Evolutionary conservation across 495 filamentous ascomycete species (phyloP).

Genomic region (Lasiosphaeria hispida): DNA sequence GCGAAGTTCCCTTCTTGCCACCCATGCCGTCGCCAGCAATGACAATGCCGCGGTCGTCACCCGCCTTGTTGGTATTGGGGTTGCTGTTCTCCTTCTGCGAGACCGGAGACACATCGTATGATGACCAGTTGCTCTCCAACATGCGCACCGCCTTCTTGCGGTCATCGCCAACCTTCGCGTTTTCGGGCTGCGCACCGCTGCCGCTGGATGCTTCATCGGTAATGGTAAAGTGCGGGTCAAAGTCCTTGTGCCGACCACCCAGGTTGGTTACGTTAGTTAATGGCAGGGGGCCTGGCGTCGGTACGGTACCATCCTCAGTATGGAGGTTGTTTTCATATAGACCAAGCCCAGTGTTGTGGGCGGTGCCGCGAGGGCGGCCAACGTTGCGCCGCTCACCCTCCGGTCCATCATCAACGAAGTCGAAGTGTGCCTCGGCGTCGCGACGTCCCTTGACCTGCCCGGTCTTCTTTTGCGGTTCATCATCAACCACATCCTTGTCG

Average conservation of each 20-base stretch:
- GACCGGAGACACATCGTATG: constrained; percentile 60
- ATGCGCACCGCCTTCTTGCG: constrained; percentile 61
- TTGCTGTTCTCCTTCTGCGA: constrained; percentile 47
- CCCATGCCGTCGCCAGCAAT: constrained; percentile 75
- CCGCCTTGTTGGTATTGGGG: constrained; percentile 29
- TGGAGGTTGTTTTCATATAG: constrained; percentile 77
- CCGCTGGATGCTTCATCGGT: constrained; percentile 56
- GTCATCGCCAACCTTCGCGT: constrained; percentile 42
- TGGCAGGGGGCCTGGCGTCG: constrained; percentile 31
- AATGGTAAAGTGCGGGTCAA: constrained; percentile 69
- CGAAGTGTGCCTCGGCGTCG: constrained; percentile 78
- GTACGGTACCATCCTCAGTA: constrained; percentile 48
- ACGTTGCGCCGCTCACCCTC: constrained; percentile 54
- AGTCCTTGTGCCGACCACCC: constrained; percentile 67
- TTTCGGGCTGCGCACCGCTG: constrained; percentile 17
- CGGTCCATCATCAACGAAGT: constrained; percentile 29
- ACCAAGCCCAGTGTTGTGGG: constrained; percentile 60
- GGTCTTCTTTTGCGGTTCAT: constrained; percentile 55
- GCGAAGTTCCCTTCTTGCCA: constrained; percentile 58
- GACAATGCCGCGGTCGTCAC: constrained; percentile 48
- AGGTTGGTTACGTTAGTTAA: constrained; percentile 63
- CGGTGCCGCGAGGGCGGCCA: constrained; percentile 42
- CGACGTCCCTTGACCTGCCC: constrained; percentile 66
- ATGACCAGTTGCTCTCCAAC: constrained; percentile 65
- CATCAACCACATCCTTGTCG: constrained; percentile 51